phyloP scores from a whole-genome alignment of 441 rosid genomes.

The Arabidopsis hybrid region DNA sequence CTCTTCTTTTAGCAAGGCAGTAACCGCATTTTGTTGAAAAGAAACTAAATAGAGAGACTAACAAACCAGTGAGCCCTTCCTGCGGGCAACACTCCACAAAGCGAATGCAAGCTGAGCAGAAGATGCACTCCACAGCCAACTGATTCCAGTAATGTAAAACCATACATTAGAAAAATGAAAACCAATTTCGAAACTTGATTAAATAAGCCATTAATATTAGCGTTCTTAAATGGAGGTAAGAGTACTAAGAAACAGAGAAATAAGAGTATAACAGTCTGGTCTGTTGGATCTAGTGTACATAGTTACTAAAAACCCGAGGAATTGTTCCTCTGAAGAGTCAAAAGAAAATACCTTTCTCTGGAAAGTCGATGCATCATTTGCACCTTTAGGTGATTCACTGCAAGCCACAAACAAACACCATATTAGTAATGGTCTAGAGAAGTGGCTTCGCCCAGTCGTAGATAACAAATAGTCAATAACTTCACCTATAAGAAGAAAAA shows the following conservation, averaged over 20 bases:
- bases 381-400: constrained; percentile 99
- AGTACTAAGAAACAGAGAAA: constrained; percentile 14
- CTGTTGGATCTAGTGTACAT: constrained; percentile 18
- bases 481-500: constrained; percentile 36
- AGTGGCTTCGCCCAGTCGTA: constrained; percentile 17
- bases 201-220: constrained; percentile 1
- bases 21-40: constrained; percentile 32
- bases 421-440: constrained; percentile 25
- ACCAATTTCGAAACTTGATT: constrained; percentile 6
- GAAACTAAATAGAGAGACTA: constrained; percentile 39
- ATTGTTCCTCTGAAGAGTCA: constrained; percentile 9
- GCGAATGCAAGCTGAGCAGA: constrained; percentile 99
- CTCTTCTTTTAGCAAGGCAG: constrained; percentile 32
- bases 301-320: background rate
- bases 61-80: constrained; percentile 97
- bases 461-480: constrained; percentile 28
- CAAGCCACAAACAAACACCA: constrained; percentile 40
- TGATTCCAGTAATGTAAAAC: constrained; percentile 49
- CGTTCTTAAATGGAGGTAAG: constrained; percentile 15
- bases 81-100: constrained; percentile 99
- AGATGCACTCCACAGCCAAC: constrained; percentile 99
- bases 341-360: constrained; percentile 86
- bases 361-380: constrained; percentile 97
- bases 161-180: constrained; percentile 39
- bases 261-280: constrained; percentile 15